These are phyloP conservation scores for Populus hybrid DNA, from an alignment of 441 rosid genomes.

Conservation along the genomic window DNA sequence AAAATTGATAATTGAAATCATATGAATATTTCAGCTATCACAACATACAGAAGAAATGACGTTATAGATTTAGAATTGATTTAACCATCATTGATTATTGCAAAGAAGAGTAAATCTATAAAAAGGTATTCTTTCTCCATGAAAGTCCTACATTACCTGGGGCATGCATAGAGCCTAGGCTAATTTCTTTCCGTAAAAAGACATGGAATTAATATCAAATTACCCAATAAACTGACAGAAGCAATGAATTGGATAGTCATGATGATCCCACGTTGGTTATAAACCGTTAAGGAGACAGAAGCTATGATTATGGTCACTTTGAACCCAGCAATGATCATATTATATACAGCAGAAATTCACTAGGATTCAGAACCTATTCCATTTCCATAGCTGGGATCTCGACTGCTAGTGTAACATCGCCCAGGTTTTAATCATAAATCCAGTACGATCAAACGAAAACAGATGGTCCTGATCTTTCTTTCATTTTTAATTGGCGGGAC, in stretches of 20 bases:
- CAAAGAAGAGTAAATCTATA: not conserved
- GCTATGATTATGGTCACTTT: conserved; percentile 20
- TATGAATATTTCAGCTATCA: too few species aligned
- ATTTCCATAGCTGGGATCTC: not conserved
- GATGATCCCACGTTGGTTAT: conserved; percentile 38
- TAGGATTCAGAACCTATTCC: not conserved
- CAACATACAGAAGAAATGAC: not conserved
- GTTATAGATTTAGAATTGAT: not conserved
- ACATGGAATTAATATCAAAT: too few species aligned
- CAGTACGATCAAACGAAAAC: not conserved
- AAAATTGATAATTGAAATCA: too few species aligned
- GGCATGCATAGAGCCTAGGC: not conserved
- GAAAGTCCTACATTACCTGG: not conserved
- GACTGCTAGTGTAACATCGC: not conserved
- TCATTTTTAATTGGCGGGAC: not conserved
- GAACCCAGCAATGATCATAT: not conserved
- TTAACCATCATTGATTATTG: not conserved
- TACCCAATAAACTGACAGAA: not conserved
- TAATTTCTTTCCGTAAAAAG: not conserved
- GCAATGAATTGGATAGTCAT: conserved; percentile 32
- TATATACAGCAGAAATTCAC: not conserved
- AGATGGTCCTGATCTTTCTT: conserved; percentile 11
- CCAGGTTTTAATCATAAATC: not conserved
- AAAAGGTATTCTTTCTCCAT: not conserved
- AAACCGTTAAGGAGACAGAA: conserved; percentile 34